phyloP scores from a whole-genome alignment of 352 stramenopile genomes.

The Blastocystis hominis region DNA sequence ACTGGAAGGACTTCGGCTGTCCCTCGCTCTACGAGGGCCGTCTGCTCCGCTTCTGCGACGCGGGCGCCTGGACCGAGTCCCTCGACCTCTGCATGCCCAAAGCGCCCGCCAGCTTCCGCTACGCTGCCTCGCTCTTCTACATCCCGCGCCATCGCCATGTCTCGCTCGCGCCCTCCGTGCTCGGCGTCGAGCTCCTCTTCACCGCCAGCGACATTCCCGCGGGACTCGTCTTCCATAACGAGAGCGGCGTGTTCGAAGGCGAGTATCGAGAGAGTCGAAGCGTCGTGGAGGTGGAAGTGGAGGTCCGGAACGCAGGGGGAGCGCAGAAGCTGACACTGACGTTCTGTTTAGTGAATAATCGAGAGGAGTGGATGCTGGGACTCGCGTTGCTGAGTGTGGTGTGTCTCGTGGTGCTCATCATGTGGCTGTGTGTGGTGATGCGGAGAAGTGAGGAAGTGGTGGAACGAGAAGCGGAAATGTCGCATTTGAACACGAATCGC shows the following conservation, averaged over 20 bases:
- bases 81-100: neutral
- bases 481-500: conserved; percentile 11
- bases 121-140: neutral
- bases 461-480: conserved; percentile 11
- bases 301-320: neutral
- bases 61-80: neutral
- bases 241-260: neutral
- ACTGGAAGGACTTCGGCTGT: conserved; percentile 14
- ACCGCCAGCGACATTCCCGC: neutral
- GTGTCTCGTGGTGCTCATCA: neutral
- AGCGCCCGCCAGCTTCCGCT: neutral
- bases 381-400: neutral
- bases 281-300: neutral
- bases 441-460: neutral
- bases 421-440: neutral
- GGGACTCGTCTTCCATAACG: conserved; percentile 16
- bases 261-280: neutral
- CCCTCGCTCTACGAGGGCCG: neutral
- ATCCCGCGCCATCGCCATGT: neutral
- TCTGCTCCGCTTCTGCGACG: neutral
- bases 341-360: neutral
- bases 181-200: conserved; percentile 21
- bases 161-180: neutral
- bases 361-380: neutral
- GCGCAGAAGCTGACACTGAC: neutral